Base-by-base conservation (phyloP, 352 stramenopile genomes). In the Phytophthora pseudosyringae region DNA sequence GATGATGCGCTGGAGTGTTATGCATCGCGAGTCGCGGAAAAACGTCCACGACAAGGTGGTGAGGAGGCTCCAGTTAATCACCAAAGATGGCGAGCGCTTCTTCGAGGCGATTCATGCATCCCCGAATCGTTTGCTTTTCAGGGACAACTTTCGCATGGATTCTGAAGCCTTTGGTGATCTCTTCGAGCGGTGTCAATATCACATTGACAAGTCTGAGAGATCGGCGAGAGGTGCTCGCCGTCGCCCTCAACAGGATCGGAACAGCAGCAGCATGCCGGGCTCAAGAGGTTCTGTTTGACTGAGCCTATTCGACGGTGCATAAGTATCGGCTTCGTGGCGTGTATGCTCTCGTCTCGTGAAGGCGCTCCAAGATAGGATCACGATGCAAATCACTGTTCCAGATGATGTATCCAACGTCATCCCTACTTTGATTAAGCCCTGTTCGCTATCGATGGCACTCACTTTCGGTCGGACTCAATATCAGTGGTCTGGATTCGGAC, bases 341-440 rank as follows among this genome's bases (percentile, higher is more conserved):
- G 5, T 38, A 61, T 35, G 40, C 41, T n/a, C n/a, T n/a, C n/a
- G n/a, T 28, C 7, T 61, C 26, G 32, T 61, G n/a, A 32, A 33
- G 4, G 31, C 54, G 7, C 46, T 63, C 10, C 10, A 54, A 28
- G 3, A 44, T 33, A 7, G 26, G 32, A 54, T 54, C 21, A 28
- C 2, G 10, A 41, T 57, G 45, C 45, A 45, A 43, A 38, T 46
- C 5, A 18, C 35, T 13, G 45, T 64, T 31, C 28, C 26, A 43
- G 12, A 32, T 5, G 26, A 54, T 57, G 50, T 28, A 57, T 38
- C 4, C 3, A 45, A 5, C 26, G 31, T 2, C 29, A 51, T 33
- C 58, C 47, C 4, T 54, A 62, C 32, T 68, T 61, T 38, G 29
- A 56, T 40, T 50, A 68, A 44, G 59, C 50, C 11, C 10, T 68